Percentiles rank a stretch among this genome's conserved stretches.
Evolutionary conservation across 345 rosid species (phyloP).

Genomic region (Turritis glabra): DNA sequence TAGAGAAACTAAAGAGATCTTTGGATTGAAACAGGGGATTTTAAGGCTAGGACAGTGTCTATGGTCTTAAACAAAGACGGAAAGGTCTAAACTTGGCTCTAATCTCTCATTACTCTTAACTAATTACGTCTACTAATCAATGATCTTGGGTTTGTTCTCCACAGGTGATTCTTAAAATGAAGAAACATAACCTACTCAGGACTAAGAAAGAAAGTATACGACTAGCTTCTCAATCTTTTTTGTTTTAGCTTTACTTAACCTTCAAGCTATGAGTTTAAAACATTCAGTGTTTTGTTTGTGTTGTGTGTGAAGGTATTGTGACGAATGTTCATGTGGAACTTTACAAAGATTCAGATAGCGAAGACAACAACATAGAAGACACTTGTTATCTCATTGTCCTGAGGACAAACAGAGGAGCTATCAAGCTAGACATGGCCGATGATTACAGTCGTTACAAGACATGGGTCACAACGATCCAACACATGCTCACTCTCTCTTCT

Average conservation of each 20-base stretch:
- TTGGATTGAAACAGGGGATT: conserved; percentile 59
- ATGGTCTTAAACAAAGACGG: conserved; percentile 55
- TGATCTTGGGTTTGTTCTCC: conserved; percentile 12
- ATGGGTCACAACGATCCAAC: conserved; percentile 73
- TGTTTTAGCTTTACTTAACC: not conserved
- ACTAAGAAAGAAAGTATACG: conserved; percentile 69
- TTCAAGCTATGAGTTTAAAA: conserved; percentile 1
- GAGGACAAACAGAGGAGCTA: conserved; percentile 58
- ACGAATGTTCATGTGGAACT: conserved; percentile 71
- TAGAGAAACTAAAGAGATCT: conserved; percentile 6
- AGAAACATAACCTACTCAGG: conserved; percentile 68
- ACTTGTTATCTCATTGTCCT: conserved; percentile 72
- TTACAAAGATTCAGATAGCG: conserved; percentile 53
- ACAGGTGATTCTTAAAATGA: conserved; percentile 68
- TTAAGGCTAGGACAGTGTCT: conserved; percentile 63
- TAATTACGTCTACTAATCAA: not conserved
- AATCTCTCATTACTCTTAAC: not conserved
- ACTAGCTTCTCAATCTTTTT: not conserved
- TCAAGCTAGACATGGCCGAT: conserved; percentile 83
- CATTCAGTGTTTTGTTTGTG: not conserved
- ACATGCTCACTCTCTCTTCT: conserved; percentile 67
- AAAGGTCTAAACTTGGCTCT: conserved; percentile 47
- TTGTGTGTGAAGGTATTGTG: conserved; percentile 52
- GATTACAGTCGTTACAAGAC: conserved; percentile 65
- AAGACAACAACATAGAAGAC: conserved; percentile 42